A percentile compares a stretch with the other conserved stretches of the same genome.
These are phyloP conservation scores for Euphorbia lathyris DNA, from an alignment of 345 rosid species.

Conservation along the genomic window DNA sequence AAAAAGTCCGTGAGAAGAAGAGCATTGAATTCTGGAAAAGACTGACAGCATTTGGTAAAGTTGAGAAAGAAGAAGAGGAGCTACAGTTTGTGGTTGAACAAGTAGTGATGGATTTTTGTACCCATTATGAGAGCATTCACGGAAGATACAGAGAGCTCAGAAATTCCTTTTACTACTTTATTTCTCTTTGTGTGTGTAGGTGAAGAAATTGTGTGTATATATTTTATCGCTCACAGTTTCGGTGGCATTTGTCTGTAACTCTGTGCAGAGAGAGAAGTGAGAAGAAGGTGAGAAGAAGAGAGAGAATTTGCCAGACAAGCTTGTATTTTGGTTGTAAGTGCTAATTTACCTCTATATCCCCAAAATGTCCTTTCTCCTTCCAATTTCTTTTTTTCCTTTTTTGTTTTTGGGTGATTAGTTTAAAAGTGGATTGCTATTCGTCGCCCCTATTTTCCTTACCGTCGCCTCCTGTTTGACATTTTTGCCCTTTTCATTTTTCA, in stretches of 20 bases:
- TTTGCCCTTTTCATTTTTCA: no score
- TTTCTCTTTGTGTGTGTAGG: neutral
- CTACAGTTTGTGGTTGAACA: constrained; percentile 20
- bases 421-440: no score
- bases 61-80: constrained; percentile 18
- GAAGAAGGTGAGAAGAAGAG: neutral
- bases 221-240: constrained; percentile 33
- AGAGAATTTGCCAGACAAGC: neutral
- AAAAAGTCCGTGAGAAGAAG: constrained; percentile 29
- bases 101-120: constrained; percentile 17
- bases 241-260: constrained; percentile 27
- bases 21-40: constrained; percentile 36
- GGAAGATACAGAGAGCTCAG: neutral
- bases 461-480: no score
- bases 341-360: neutral
- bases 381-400: no score
- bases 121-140: constrained; percentile 17
- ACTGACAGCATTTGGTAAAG: constrained; percentile 42
- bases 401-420: no score
- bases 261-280: neutral
- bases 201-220: constrained; percentile 17
- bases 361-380: no score
- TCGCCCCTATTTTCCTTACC: no score
- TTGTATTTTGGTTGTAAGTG: neutral
- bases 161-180: neutral